These are phyloP conservation scores for Pleomassaria siparia DNA, from an alignment of 2,329 filamentous ascomycete species.

Conservation along the genomic window DNA sequence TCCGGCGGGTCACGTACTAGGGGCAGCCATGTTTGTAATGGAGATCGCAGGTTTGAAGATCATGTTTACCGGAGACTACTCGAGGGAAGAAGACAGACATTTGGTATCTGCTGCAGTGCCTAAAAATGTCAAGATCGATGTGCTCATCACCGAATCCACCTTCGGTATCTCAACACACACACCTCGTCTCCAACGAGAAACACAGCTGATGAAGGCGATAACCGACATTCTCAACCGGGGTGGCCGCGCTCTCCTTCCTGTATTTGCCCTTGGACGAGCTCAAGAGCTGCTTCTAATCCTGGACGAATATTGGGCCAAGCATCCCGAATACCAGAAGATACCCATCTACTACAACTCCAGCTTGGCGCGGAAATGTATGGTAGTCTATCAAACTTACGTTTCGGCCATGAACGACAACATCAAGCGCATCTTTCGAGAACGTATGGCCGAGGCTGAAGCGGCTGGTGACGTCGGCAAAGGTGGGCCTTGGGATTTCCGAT, in stretches of 20 bases:
- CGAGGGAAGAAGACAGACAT: slow-evolving; percentile 91
- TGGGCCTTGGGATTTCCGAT: slow-evolving; percentile 96
- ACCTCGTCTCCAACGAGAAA: slow-evolving; percentile 85
- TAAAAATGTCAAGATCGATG: slow-evolving; percentile 85
- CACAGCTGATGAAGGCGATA: slow-evolving; percentile 92
- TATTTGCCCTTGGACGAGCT: slow-evolving; percentile 90
- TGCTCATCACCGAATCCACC: slow-evolving; percentile 95
- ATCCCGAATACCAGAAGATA: slow-evolving; percentile 82
- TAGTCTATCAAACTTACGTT: slow-evolving; percentile 97
- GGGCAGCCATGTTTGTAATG: slow-evolving; percentile 96
- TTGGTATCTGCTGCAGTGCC: slow-evolving; percentile 92
- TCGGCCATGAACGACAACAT: slow-evolving; percentile 99
- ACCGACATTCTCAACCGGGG: slow-evolving; percentile 89
- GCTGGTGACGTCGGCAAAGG: slow-evolving; percentile 72
- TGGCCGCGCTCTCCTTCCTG: slow-evolving; percentile 88
- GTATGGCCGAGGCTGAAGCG: slow-evolving; percentile 86
- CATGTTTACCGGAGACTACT: slow-evolving; percentile 97
- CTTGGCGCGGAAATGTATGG: slow-evolving; percentile 93
- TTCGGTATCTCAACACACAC: slow-evolving; percentile 95
- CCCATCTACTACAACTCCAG: slow-evolving; percentile 98
- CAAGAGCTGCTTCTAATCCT: slow-evolving; percentile 93
- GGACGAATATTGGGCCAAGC: slow-evolving; percentile 94
- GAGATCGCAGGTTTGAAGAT: slow-evolving; percentile 97
- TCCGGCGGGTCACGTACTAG: slow-evolving; percentile 95
- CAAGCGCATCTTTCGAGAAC: slow-evolving; percentile 88